Evolutionary conservation across 352 stramenopile species (phyloP), one percentile per base, ranked within the genome.

Genomic region (Globisporangium cederbergense): DNA sequence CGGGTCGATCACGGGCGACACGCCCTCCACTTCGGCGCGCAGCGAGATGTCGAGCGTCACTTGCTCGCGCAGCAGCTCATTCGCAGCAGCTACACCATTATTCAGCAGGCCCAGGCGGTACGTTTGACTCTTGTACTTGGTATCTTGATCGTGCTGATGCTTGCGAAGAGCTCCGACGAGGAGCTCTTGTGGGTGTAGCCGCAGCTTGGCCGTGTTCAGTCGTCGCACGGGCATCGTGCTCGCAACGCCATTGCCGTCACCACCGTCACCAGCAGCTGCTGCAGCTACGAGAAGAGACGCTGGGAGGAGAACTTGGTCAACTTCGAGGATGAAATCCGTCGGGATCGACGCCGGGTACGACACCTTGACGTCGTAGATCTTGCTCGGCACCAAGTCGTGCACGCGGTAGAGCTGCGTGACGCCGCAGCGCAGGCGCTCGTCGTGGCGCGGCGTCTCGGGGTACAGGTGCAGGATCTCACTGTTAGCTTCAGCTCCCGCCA

Each of bases 291-390:
- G 47, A 9, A 75, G 49, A 14, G 71, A 56, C 10, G 47, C 32
- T 22, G 49, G 51, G 20, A 86, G 28, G 40, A 89, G 6, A 70
- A 71, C 60, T 77, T 72, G 38, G 16, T 62, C 62, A 14, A 87
- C 64, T 28, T 83, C 72, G 16, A 93, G 64, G 3, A 63, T 61
- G 62, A 93, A 90, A 1, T 69, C 43, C 1, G 80, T 88, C 2
- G 83, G 83, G 20, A 86, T 61, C 6, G 79, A 80, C 3, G 83
- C 79, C 3, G 78, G 72, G 46, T 90, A 93, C 65, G 83, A 93
- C 58, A 93, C 74, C 72, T 93, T 93, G 66, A 93, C 72, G 62
- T 91, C 82, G 72, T 90, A 93, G 18, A 87, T 74, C 14, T 65
- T 72, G 63, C 28, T 22, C 0, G 76, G 71, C 4, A 80, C 66